These are phyloP conservation scores for Pythium oligandrum DNA, from an alignment of 352 stramenopile genomes.

Conservation along the genomic window DNA sequence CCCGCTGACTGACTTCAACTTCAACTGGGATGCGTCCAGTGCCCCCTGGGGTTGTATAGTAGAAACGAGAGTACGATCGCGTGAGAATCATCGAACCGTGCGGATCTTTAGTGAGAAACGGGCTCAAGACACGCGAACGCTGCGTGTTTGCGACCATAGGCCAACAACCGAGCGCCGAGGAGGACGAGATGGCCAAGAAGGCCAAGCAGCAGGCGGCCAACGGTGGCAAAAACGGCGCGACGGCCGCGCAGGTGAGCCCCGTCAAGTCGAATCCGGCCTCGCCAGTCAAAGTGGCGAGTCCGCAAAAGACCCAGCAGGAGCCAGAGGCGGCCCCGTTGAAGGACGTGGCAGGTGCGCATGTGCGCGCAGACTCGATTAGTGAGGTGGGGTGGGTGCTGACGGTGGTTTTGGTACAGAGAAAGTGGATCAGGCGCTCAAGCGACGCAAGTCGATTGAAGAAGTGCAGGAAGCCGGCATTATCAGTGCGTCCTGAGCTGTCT, in stretches of 20 bases:
- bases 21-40: conserved; percentile 14
- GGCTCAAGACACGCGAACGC: not conserved
- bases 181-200: conserved; percentile 58
- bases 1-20: conserved; percentile 6
- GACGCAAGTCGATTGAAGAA: conserved; percentile 42
- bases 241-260: not conserved
- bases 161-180: conserved; percentile 26
- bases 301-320: conserved; percentile 3
- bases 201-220: conserved; percentile 31
- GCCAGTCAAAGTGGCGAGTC: conserved; percentile 24
- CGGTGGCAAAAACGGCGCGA: conserved; percentile 6
- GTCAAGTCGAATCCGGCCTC: conserved; percentile 21
- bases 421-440: conserved; percentile 30
- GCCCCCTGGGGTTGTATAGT: conserved; percentile 3
- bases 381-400: not conserved
- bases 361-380: not conserved
- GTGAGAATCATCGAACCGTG: not conserved
- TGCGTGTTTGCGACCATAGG: conserved; percentile 21
- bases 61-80: not conserved
- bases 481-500: conserved; percentile 18
- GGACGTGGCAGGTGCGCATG: conserved; percentile 22
- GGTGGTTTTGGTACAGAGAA: conserved; percentile 21
- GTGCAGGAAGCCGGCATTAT: conserved; percentile 41
- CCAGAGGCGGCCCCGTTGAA: conserved; percentile 24
- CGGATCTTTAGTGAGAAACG: not conserved